Conservation (phyloP, 192 early-diverging fungal genomes). For the Pilaira anomala region DNA sequence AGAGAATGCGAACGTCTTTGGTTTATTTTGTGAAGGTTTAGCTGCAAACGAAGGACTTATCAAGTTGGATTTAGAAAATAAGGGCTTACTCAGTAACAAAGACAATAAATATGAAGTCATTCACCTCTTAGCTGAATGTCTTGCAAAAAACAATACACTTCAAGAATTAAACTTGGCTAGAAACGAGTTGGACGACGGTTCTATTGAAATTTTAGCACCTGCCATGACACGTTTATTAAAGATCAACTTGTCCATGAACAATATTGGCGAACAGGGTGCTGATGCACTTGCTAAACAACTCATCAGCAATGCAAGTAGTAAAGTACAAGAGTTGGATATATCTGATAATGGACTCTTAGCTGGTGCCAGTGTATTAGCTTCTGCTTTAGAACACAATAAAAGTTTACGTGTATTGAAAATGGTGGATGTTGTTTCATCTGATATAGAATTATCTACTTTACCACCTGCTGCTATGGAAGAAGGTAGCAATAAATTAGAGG, state of each 20-base stretch:
- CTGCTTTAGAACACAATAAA: slow-evolving; percentile 35
- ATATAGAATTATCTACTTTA: slow-evolving; percentile 17
- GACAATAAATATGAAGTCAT: slow-evolving; percentile 3
- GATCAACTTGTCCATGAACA: slow-evolving; percentile 43
- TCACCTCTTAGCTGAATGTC: slow-evolving; percentile 16
- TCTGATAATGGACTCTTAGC: slow-evolving; percentile 47
- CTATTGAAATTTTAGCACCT: slow-evolving; percentile 28
- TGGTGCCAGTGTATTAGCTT: slow-evolving; percentile 35
- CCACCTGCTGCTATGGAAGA: slow-evolving; percentile 32
- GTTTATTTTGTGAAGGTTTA: slow-evolving; percentile 40
- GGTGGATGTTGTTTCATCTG: slow-evolving; percentile 25
- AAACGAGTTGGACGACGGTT: slow-evolving; percentile 44
- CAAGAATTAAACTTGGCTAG: slow-evolving; percentile 41
- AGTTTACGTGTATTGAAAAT: slow-evolving; percentile 35
- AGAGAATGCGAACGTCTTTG: slow-evolving; percentile 18
- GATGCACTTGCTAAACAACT: slow-evolving; percentile 31
- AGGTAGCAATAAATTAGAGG: slow-evolving; percentile 16
- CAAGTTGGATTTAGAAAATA: slow-evolving; percentile 53
- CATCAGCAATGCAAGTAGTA: neutral
- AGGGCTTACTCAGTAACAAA: slow-evolving; percentile 27
- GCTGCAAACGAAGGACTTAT: slow-evolving; percentile 41
- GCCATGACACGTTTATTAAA: slow-evolving; percentile 24
- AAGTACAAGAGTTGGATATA: slow-evolving; percentile 41
- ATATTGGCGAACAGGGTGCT: slow-evolving; percentile 29
- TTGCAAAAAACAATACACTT: slow-evolving; percentile 29